Base-by-base conservation (phyloP, 495 filamentous ascomycete genomes). In the Bombardia bombarda region DNA sequence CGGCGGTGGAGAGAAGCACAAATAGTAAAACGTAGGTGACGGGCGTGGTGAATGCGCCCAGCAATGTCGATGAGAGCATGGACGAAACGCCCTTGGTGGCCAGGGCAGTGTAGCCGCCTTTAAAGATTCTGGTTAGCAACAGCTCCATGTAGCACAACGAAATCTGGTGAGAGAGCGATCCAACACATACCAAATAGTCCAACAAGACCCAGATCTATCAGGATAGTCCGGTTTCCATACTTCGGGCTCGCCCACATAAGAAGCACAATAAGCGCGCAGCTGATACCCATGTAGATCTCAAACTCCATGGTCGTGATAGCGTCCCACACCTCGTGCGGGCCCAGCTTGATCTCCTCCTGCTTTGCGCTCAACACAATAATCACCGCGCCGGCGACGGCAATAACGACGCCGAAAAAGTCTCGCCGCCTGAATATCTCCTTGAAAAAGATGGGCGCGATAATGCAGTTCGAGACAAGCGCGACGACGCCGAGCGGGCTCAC, bases 1-100 rank as follows among this genome's bases (percentile, higher is more conserved):
- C 66, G 16, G 92, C 92, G 7, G 90, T 95, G 22, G 64, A 78
- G 6, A 90, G 67, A 13, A 98, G 75, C 32, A 97, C 63, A 32
- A 82, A 74, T 2, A 85, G 63, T 10, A 97, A 75, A 1, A 83
- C 77, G 55, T 97, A 98, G 24, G 88, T 89, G 49, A 98, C 80
- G 4, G 89, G 90, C 30, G 88, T 96, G 6, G 90, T 84, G 43
- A 97, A 81, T 7, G 84, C 84, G 43, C 82, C 81, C 72, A 88
- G 87, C 16, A 95, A 73, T 1, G 83, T 92, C 20, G 84, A 87
- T 3, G 90, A 94, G 32, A 98, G 74, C 59, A 98, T 79, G 0
- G 92, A 96, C 3, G 92, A 90, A 14, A 98, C 86, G 44, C 92
- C 92, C 60, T 97, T 98, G 26, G 92, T 98, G 5, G 90, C 87